Percentiles rank a stretch among this genome's conserved stretches.
These are phyloP conservation scores for Skeletonema costatum DNA, from an alignment of 108 stramenopile genomes.

Conservation along the genomic window DNA sequence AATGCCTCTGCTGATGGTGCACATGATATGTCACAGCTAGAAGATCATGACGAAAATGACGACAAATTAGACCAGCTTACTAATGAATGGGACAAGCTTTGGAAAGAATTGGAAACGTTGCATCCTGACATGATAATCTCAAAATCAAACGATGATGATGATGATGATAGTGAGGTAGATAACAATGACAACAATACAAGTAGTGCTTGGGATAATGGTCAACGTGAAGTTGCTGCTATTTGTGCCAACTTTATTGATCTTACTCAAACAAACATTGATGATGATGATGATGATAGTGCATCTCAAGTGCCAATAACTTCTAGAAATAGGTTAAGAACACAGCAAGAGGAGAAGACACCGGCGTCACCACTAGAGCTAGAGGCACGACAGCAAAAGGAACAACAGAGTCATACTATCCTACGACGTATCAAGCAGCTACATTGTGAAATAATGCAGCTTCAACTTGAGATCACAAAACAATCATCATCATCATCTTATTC, in stretches of 20 bases:
- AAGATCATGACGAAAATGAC: not conserved
- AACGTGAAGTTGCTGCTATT: constrained; percentile 16
- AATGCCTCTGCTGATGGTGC: not conserved
- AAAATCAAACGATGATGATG: not conserved
- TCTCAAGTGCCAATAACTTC: not conserved
- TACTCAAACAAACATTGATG: not conserved
- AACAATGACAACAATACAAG: not conserved
- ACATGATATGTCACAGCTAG: not conserved
- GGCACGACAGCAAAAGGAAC: not conserved
- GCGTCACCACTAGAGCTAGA: not conserved
- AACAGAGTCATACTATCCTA: constrained; percentile 1
- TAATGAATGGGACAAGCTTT: constrained; percentile 22
- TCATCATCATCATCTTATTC: not conserved
- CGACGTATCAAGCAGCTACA: constrained; percentile 16
- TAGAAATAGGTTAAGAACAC: not conserved
- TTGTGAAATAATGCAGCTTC: not conserved
- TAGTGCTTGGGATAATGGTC: not conserved
- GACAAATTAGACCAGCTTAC: constrained; percentile 13
- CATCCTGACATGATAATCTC: not conserved
- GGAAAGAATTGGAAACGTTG: constrained; percentile 13
- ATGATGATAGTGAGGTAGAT: not conserved
- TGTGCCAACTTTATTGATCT: constrained; percentile 19
- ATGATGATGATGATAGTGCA: not conserved
- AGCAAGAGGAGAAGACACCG: not conserved
- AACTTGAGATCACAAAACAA: not conserved